Percentiles rank a stretch among this genome's conserved stretches.
Evolutionary conservation across 2,329 filamentous ascomycete genomes (phyloP).

Genomic region (Didymella arachidicola): DNA sequence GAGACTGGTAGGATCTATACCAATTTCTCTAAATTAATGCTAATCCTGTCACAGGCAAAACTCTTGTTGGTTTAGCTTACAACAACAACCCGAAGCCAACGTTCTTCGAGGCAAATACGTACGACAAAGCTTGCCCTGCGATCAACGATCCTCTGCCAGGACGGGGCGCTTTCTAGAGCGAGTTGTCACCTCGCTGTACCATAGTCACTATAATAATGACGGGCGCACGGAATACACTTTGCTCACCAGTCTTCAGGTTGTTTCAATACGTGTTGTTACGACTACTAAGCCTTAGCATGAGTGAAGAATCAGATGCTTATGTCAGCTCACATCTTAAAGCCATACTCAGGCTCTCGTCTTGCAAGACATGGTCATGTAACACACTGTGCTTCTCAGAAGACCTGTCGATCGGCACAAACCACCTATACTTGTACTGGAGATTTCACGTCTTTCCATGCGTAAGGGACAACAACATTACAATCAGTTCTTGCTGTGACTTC

Average conservation of each 20-base stretch:
- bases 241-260: neutral
- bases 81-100: constrained; percentile 28
- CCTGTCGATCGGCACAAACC: too few species aligned
- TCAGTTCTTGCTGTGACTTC: too few species aligned
- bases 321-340: neutral
- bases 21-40: neutral
- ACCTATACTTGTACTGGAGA: too few species aligned
- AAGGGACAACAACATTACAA: too few species aligned
- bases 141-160: constrained; percentile 37
- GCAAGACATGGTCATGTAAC: too few species aligned
- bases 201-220: neutral
- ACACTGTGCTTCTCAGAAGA: too few species aligned
- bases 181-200: neutral
- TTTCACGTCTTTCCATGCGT: too few species aligned
- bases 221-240: neutral
- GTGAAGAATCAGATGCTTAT: neutral
- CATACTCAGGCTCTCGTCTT: neutral
- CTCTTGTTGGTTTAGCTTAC: constrained; percentile 34
- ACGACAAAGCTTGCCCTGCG: constrained; percentile 32
- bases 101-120: constrained; percentile 31
- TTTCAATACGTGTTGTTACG: neutral
- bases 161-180: constrained; percentile 31
- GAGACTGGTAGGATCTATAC: constrained; percentile 20
- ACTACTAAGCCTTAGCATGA: neutral
- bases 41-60: constrained; percentile 12